Base-by-base conservation (phyloP, 2,329 filamentous ascomycete genomes). In the Cylindrodendrum hubeiense region DNA sequence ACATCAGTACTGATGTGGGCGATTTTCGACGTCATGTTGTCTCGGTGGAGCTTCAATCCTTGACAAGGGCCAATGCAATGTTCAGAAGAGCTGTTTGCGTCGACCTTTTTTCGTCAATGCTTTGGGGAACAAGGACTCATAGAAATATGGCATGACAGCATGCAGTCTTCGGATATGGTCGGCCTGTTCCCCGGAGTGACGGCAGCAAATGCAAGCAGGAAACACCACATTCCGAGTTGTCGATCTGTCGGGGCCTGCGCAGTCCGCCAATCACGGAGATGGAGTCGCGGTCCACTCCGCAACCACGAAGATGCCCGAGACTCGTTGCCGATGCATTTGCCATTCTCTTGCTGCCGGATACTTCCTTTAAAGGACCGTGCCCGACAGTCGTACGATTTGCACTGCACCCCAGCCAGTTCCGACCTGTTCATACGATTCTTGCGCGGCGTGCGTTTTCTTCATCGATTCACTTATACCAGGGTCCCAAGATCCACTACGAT, bases 251-350 rank as follows among this genome's bases (percentile, higher is more conserved):
- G 65, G 39, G 37, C 37, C 43, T 28, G 33, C 37, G 2, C 13
- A 61, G 53, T 67, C 65, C 65, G 65, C 65, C 57, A 67, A 67
- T 67, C 57, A 67, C 44, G 24, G 22, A 46, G 13, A 33, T 22
- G n/a, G 2, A 8, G 15, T 15, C 21, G 17, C 12, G 24, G 33
- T 44, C 43, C 26, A 39, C 52, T 17, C 43, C 37, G 37, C 19
- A n/a, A 26, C 19, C 24, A 13, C 26, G 12, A 6, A 8, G 24
- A 12, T 22, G 26, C 8, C 13, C 8, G 21, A 21, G 19, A 19
- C 13, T 17, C 26, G 7, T 58, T 10, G 21, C 37, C n/a, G 28
- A 39, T 37, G 17, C 33, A 9, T 8, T 19, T 9, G 22, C 4
- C 13, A 13, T n/a, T 28, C 26, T 28, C 13, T 21, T 17, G 8